These are phyloP conservation scores for Diophrys appendiculata DNA, from an alignment of 73 alveolate genomes.

Conservation along the genomic window DNA sequence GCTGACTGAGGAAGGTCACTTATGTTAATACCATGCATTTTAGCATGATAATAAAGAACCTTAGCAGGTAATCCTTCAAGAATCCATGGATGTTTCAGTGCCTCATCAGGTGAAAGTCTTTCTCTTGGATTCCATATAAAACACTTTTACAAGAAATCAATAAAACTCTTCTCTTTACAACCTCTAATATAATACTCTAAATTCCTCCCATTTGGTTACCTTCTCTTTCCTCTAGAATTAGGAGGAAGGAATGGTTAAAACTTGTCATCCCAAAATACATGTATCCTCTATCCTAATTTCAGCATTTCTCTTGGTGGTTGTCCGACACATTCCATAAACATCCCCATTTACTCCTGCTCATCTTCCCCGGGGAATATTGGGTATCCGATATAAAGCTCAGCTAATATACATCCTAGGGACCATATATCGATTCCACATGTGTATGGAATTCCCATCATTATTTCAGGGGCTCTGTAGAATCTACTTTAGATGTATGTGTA, in stretches of 20 bases:
- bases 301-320: slow-evolving; percentile 51
- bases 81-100: slow-evolving; percentile 85
- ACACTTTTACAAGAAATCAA: slow-evolving; percentile 57
- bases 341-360: slow-evolving; percentile 79
- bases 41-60: slow-evolving; percentile 1
- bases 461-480: slow-evolving; percentile 71
- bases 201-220: slow-evolving; percentile 45
- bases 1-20: not conserved
- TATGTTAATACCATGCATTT: too few species aligned
- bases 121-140: slow-evolving; percentile 90
- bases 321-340: slow-evolving; percentile 79
- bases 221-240: slow-evolving; percentile 42
- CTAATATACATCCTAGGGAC: slow-evolving; percentile 86
- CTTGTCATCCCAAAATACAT: slow-evolving; percentile 32
- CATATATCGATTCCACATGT: slow-evolving; percentile 79
- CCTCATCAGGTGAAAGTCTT: slow-evolving; percentile 92
- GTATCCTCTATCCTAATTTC: slow-evolving; percentile 40
- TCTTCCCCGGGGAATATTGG: slow-evolving; percentile 91
- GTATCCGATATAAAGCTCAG: slow-evolving; percentile 78
- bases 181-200: slow-evolving; percentile 47
- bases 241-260: slow-evolving; percentile 45
- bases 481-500: slow-evolving; percentile 59
- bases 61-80: slow-evolving; percentile 50
- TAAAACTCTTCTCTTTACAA: slow-evolving; percentile 29
- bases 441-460: slow-evolving; percentile 64